phyloP scores from a whole-genome alignment of 2,329 filamentous ascomycete species.

The Herpotrichia juniperi region DNA sequence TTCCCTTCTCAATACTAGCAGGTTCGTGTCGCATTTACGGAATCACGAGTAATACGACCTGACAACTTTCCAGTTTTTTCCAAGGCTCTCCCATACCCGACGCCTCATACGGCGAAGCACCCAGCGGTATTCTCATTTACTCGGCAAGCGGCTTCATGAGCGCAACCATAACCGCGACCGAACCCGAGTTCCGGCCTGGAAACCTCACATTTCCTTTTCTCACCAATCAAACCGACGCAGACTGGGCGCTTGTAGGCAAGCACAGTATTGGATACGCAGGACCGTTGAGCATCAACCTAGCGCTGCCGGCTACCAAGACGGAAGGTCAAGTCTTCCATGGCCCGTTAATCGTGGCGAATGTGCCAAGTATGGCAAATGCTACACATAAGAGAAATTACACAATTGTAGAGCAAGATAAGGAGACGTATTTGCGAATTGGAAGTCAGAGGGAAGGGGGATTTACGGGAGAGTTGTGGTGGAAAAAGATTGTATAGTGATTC shows the following conservation, averaged over 20 bases:
- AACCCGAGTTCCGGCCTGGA: constrained; percentile 23
- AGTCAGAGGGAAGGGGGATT: too few species aligned
- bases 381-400: constrained; percentile 21
- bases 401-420: too few species aligned
- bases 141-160: constrained; percentile 29
- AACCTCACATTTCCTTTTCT: constrained; percentile 30
- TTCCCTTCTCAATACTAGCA: too few species aligned
- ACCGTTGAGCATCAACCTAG: constrained; percentile 7
- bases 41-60: too few species aligned
- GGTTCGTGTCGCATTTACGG: too few species aligned
- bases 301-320: constrained; percentile 15
- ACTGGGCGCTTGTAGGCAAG: constrained; percentile 37
- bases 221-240: constrained; percentile 24
- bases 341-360: constrained; percentile 16
- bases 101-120: too few species aligned
- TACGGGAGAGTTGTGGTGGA: too few species aligned
- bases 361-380: constrained; percentile 12
- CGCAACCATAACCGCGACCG: constrained; percentile 34
- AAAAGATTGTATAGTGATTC: too few species aligned
- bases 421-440: too few species aligned
- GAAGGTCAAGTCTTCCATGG: constrained; percentile 22
- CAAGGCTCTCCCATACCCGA: too few species aligned
- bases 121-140: constrained; percentile 36
- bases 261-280: constrained; percentile 30
- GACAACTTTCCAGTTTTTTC: too few species aligned